Conservation (phyloP, 352 stramenopile species). For the Globisporangium cederbergense region DNA sequence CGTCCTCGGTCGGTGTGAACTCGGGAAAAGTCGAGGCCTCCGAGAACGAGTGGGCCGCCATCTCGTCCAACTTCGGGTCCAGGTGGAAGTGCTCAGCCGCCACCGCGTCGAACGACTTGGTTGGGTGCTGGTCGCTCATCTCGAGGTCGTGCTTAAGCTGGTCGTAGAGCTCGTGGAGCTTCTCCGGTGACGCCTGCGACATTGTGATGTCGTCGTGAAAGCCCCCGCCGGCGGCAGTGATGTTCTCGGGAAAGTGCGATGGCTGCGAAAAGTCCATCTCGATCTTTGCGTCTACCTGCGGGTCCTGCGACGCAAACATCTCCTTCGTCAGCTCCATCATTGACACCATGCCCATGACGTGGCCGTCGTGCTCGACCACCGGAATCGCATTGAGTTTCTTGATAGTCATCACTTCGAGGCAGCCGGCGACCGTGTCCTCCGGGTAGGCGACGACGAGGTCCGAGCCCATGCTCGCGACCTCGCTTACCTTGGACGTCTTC, state of each 20-base stretch:
- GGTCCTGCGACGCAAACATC: conserved; percentile 21
- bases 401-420: conserved; percentile 35
- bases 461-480: conserved; percentile 34
- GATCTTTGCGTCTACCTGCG: background rate
- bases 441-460: conserved; percentile 35
- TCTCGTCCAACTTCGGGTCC: conserved; percentile 41
- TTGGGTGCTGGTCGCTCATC: conserved; percentile 8
- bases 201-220: conserved; percentile 28
- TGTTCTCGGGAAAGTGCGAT: conserved; percentile 33
- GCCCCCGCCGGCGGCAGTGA: conserved; percentile 21
- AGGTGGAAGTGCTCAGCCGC: conserved; percentile 25
- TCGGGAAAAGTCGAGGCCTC: conserved; percentile 67
- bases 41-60: conserved; percentile 49
- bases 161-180: conserved; percentile 21
- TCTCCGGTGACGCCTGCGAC: conserved; percentile 10
- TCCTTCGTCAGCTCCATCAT: conserved; percentile 34
- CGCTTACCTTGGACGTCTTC: conserved; percentile 25
- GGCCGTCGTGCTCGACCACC: conserved; percentile 37
- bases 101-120: conserved; percentile 20
- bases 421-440: conserved; percentile 36
- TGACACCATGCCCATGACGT: conserved; percentile 32
- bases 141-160: conserved; percentile 26
- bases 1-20: conserved; percentile 53
- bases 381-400: conserved; percentile 33
- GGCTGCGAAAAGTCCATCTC: conserved; percentile 25